Base-by-base conservation (phyloP, 441 rosid species). In the Gossypium trilobum region DNA sequence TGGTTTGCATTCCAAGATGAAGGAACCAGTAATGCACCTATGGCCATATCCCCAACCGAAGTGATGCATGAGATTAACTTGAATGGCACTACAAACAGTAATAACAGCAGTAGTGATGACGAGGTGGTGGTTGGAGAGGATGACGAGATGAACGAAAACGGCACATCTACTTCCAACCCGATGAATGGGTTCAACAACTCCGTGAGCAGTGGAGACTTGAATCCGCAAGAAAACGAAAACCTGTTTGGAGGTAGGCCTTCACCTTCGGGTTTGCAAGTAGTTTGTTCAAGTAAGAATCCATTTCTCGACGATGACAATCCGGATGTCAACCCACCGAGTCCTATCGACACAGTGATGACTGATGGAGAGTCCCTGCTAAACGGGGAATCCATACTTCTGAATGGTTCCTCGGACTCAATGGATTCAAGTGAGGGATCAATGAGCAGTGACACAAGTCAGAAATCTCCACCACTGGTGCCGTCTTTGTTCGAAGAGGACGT, bases 1-100 rank as follows among this genome's bases (percentile, higher is more conserved):
- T 95, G 99, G 99, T 95, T 95, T 82, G 91, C 98, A 3, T 95
- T 88, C 84, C 90, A 91, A 87, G 95, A 91, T 6, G 91, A 88
- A 22, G 85, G 85, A 74, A 74, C 82, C 51, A 87, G 82, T 70
- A 76, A 79, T 75, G 88, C 87, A 64, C 81, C 87, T 58, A 73
- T 75, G 31, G 85, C 88, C 61, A 73, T 78, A 5, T 83, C 90
- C 23, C 88, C 88, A 20, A 61, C 85, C 0, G 91, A 87, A 78
- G 79, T 79, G 80, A 84, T 92, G 89, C 93, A 87, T 48, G 92
- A 86, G 46, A 75, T 82, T 54, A 90, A 89, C 81, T 74, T 91
- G 85, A 87, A 90, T 62, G 91, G 86, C 56, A 74, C 80, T 58
- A 77, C 86, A 54, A 81, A 81, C 79, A 80, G 84, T 58, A 88